Conservation (phyloP, 2,329 filamentous ascomycete genomes). For the Neurospora sp. region DNA sequence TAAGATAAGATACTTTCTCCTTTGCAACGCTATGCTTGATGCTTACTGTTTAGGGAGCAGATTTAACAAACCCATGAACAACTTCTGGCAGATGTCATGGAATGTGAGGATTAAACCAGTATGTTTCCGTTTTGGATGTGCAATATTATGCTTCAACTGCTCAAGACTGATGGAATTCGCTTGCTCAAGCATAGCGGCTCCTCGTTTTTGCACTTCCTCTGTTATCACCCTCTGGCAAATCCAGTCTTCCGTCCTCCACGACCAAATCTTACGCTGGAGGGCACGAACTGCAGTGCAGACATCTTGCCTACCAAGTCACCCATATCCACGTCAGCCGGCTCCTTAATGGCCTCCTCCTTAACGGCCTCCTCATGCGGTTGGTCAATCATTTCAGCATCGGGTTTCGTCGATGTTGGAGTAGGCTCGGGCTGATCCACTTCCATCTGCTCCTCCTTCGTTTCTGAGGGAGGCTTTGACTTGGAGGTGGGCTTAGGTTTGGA, state of each 20-base stretch:
- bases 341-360: background rate
- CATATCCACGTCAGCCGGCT: slow-evolving; percentile 40
- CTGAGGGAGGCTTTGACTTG: slow-evolving; percentile 15
- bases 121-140: slow-evolving; percentile 4
- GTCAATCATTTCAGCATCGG: slow-evolving; percentile 10
- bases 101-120: background rate
- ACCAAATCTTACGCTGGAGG: slow-evolving; percentile 56
- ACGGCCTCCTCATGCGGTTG: background rate
- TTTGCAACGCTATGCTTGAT: background rate
- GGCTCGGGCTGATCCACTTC: background rate
- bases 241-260: slow-evolving; percentile 42
- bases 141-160: background rate
- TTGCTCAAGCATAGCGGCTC: background rate
- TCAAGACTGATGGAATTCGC: background rate
- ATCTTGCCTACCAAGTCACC: slow-evolving; percentile 56
- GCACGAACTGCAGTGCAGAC: slow-evolving; percentile 63
- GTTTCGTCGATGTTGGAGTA: background rate
- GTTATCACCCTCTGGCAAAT: slow-evolving; percentile 35
- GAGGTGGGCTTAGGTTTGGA: background rate
- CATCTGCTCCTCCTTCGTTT: background rate
- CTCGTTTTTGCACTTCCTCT: background rate
- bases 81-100: background rate
- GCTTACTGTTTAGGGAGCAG: slow-evolving; percentile 6
- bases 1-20: slow-evolving; percentile 8
- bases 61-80: background rate